Conservation (phyloP, 139 green algal genomes). For the Picochlorum sp. region DNA sequence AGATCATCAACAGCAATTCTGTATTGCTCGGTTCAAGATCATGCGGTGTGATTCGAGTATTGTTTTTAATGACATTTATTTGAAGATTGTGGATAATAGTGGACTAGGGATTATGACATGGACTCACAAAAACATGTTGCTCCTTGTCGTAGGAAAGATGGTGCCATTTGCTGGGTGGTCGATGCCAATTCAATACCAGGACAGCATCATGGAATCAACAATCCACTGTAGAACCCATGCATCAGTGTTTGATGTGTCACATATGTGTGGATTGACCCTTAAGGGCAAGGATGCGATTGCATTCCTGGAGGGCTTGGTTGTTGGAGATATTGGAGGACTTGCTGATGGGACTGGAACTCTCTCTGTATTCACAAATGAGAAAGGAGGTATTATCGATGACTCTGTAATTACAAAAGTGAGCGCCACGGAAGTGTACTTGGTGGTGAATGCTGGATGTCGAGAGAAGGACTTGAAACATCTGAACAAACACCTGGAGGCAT, state of each 20-base stretch:
- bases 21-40: background rate
- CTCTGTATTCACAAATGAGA: slow-evolving; percentile 91
- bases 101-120: background rate
- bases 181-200: slow-evolving; percentile 99
- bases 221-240: slow-evolving; percentile 70
- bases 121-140: background rate
- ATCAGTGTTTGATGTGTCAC: slow-evolving; percentile 94
- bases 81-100: background rate
- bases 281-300: slow-evolving; percentile 86
- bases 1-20: background rate
- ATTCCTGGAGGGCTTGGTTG: slow-evolving; percentile 86
- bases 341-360: slow-evolving; percentile 72
- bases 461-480: slow-evolving; percentile 96
- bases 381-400: slow-evolving; percentile 98
- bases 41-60: too few species aligned
- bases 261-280: slow-evolving; percentile 94
- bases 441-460: slow-evolving; percentile 93
- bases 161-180: slow-evolving; percentile 94
- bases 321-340: slow-evolving; percentile 81
- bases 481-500: slow-evolving; percentile 56
- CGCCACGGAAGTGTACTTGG: slow-evolving; percentile 81
- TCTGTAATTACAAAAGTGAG: slow-evolving; percentile 53
- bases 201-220: slow-evolving; percentile 93
- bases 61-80: background rate
- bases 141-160: slow-evolving; percentile 78